phyloP scores from a whole-genome alignment of 768 basidiomycete genomes.

The Asterophora lycoperdoides region DNA sequence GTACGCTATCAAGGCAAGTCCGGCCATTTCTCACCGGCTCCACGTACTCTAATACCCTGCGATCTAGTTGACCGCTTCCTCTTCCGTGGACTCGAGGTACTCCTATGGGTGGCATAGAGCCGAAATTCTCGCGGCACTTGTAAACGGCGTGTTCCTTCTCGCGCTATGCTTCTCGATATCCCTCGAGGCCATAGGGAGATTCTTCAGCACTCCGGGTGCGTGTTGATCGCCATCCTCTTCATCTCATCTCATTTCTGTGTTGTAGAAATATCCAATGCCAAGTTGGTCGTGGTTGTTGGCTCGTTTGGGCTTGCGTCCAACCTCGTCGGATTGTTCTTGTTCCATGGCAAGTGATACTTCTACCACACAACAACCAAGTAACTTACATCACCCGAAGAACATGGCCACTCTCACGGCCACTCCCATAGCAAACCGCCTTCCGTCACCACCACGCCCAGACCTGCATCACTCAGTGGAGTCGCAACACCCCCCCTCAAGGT shows the following conservation, averaged over 20 bases:
- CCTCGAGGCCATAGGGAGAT: conserved; percentile 86
- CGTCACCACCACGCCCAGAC: conserved; percentile 22
- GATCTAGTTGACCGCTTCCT: conserved; percentile 58
- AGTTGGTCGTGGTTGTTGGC: conserved; percentile 87
- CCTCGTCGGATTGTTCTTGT: conserved; percentile 87
- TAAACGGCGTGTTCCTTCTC: conserved; percentile 96
- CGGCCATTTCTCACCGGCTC: conserved; percentile 2
- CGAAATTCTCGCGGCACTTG: conserved; percentile 89
- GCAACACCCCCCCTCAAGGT: conserved; percentile 30
- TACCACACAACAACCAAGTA: conserved; percentile 1
- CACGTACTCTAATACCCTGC: conserved; percentile 4
- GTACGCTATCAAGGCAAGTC: conserved; percentile 79
- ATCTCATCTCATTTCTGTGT: conserved; percentile 12
- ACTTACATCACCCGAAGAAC: conserved; percentile 40
- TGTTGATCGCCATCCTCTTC: conserved; percentile 6
- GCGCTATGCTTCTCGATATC: conserved; percentile 96
- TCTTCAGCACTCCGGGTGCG: conserved; percentile 80
- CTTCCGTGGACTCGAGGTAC: conserved; percentile 65
- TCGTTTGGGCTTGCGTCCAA: conserved; percentile 87
- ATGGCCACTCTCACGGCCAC: conserved; percentile 62
- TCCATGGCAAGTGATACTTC: conserved; percentile 65
- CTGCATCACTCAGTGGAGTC: conserved; percentile 20
- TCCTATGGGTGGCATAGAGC: conserved; percentile 99
- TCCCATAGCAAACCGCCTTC: conserved; percentile 41
- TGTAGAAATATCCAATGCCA: conserved; percentile 84